phyloP scores from a whole-genome alignment of 75 land plant genomes.

The Picea sitchensis region DNA sequence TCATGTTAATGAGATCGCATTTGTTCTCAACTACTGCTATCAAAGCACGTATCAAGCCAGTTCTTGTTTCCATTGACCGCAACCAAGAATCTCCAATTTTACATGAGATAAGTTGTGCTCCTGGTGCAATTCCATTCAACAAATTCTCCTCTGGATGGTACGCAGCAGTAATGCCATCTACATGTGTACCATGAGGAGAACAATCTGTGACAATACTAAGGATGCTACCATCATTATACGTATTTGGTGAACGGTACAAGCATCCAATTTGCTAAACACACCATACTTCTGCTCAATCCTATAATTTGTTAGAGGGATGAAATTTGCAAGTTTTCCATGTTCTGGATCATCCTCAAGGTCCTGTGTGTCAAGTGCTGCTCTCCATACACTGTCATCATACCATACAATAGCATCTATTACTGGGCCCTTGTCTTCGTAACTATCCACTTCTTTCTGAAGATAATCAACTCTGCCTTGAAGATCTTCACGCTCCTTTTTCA shows the following conservation, averaged over 20 bases:
- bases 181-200: slow-evolving; percentile 97
- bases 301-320: slow-evolving; percentile 80
- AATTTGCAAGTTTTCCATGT: slow-evolving; percentile 74
- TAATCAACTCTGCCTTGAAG: slow-evolving; percentile 76
- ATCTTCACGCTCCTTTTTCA: slow-evolving; percentile 74
- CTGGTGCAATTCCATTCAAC: slow-evolving; percentile 93
- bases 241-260: slow-evolving; percentile 75
- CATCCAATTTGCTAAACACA: slow-evolving; percentile 82
- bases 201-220: slow-evolving; percentile 84
- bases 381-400: slow-evolving; percentile 94
- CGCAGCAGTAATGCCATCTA: slow-evolving; percentile 90
- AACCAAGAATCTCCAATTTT: slow-evolving; percentile 92
- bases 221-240: slow-evolving; percentile 82
- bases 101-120: slow-evolving; percentile 93
- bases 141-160: slow-evolving; percentile 86
- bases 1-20: slow-evolving; percentile 97
- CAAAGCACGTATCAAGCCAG: slow-evolving; percentile 76
- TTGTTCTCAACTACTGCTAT: slow-evolving; percentile 94
- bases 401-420: slow-evolving; percentile 84
- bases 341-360: slow-evolving; percentile 64
- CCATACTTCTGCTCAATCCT: slow-evolving; percentile 84
- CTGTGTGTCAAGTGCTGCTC: slow-evolving; percentile 92
- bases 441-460: slow-evolving; percentile 69
- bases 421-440: slow-evolving; percentile 94
- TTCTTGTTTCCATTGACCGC: slow-evolving; percentile 97